A percentile compares a stretch with the other conserved stretches of the same genome.
phyloP scores from a whole-genome alignment of 805 yeast genomes.

The Candida krabiensis region DNA sequence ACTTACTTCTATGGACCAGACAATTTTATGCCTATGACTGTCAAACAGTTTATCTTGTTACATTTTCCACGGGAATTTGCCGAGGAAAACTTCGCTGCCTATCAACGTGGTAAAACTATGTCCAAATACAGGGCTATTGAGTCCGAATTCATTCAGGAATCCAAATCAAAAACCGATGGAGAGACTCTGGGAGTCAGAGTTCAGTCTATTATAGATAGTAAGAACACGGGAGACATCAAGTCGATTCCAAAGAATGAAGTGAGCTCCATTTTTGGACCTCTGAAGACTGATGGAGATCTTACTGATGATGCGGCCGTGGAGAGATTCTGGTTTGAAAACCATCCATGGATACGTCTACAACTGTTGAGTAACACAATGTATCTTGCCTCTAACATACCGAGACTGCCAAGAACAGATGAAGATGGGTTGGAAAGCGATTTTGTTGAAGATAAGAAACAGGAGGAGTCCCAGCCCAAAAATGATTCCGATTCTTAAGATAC shows the following conservation, averaged over 20 bases:
- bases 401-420: conserved; percentile 6
- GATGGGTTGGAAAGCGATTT: conserved; percentile 1
- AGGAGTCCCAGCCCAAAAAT: not conserved
- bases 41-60: conserved; percentile 27
- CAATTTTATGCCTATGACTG: conserved; percentile 45
- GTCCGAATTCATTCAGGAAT: conserved; percentile 2
- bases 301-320: conserved; percentile 11
- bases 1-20: conserved; percentile 53
- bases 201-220: conserved; percentile 8
- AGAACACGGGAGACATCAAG: conserved; percentile 1
- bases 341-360: conserved; percentile 20
- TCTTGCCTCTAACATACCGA: conserved; percentile 17
- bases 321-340: conserved; percentile 18
- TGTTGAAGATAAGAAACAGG: not conserved
- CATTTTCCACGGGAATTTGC: conserved; percentile 18
- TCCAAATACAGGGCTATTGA: conserved; percentile 1
- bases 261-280: conserved; percentile 11
- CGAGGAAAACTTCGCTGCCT: conserved; percentile 19
- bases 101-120: conserved; percentile 14
- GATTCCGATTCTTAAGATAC: too few relatives aligned
- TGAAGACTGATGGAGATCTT: conserved; percentile 12
- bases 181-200: conserved; percentile 13
- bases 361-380: conserved; percentile 19
- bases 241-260: conserved; percentile 17
- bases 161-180: not conserved